Evolutionary conservation across 2,329 filamentous ascomycete genomes (phyloP).

Genomic region (Calonectria pauciramosa): DNA sequence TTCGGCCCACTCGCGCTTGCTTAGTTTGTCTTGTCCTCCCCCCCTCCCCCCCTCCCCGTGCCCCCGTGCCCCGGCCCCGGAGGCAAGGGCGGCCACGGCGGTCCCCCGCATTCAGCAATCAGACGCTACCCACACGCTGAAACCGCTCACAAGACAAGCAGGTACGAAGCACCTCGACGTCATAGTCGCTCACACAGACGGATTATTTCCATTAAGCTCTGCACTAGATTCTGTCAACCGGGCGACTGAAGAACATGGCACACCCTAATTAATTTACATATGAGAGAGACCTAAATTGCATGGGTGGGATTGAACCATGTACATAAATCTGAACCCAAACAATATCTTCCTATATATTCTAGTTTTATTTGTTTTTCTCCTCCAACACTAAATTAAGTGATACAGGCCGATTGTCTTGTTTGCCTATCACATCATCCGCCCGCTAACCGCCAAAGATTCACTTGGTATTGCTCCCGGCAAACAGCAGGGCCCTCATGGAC

Average conservation of each 20-base stretch:
- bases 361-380: neutral
- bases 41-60: neutral
- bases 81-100: conserved; percentile 10
- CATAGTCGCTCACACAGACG: conserved; percentile 2
- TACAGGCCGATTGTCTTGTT: neutral
- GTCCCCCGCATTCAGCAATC: conserved; percentile 6
- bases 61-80: neutral
- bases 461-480: neutral
- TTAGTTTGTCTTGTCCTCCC: neutral
- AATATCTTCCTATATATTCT: neutral
- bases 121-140: neutral
- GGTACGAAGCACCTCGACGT: conserved; percentile 18
- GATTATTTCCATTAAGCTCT: neutral
- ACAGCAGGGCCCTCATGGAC: neutral
- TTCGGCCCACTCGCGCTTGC: neutral
- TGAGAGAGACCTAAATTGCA: neutral
- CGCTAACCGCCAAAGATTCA: neutral
- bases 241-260: neutral
- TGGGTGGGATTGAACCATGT: neutral
- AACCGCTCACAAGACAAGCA: conserved; percentile 12
- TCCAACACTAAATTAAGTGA: neutral
- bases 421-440: neutral
- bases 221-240: neutral
- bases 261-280: neutral
- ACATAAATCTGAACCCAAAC: neutral